phyloP scores from a whole-genome alignment of 139 green algal genomes.

The Astrephomene gubernaculifera region DNA sequence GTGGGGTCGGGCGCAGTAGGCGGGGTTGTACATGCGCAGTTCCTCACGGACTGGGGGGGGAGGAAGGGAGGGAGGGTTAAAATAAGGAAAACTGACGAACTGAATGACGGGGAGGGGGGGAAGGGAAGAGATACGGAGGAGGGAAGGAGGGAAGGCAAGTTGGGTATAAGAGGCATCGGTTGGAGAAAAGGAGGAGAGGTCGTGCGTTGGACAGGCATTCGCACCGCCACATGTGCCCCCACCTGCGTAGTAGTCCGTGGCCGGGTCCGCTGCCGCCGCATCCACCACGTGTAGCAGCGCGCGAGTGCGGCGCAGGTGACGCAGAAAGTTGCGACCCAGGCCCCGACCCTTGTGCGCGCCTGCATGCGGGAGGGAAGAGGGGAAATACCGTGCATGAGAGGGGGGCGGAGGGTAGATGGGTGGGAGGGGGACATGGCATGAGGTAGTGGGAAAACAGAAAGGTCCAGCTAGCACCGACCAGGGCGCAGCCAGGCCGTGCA shows the following conservation, averaged over 20 bases:
- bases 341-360: constrained; percentile 77
- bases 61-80: not conserved
- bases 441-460: too few relatives aligned
- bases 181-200: too few relatives aligned
- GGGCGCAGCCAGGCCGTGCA: too few relatives aligned
- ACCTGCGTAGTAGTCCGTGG: constrained; percentile 81
- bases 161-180: too few relatives aligned
- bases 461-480: too few relatives aligned
- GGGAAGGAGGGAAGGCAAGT: too few relatives aligned
- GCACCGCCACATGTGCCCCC: constrained; percentile 11
- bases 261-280: constrained; percentile 69
- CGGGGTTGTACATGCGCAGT: constrained; percentile 94
- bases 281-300: constrained; percentile 89
- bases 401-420: not conserved
- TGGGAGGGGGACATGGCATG: not conserved
- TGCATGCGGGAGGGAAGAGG: not conserved
- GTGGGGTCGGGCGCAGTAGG: constrained; percentile 81
- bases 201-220: too few relatives aligned
- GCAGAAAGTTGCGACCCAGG: constrained; percentile 89
- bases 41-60: constrained; percentile 68
- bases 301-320: constrained; percentile 83
- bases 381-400: not conserved
- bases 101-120: too few relatives aligned
- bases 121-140: too few relatives aligned
- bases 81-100: too few relatives aligned